Base-by-base conservation (phyloP, 192 early-diverging fungal genomes). In the Pilaira anomala region DNA sequence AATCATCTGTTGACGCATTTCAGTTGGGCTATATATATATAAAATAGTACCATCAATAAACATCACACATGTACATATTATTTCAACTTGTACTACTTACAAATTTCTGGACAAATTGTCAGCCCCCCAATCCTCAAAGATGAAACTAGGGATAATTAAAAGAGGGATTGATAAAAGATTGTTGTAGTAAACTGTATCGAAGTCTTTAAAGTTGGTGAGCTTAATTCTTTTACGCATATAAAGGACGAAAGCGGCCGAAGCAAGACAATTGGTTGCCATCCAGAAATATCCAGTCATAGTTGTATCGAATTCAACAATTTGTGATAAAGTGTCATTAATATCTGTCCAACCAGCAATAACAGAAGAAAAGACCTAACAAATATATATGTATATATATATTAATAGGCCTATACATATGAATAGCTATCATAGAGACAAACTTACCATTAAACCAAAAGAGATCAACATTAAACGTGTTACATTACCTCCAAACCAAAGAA, bases 101-200 rank as follows among this genome's bases (percentile, higher is more conserved):
- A 78, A 83, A 48, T 84, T 87, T 53, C 72, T 83, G 21, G 67
- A 64, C 45, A 83, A 65, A 60, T 89, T 85, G 18, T 80, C 78
- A 19, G 72, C 60, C 36, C 77, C 66, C 88, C 88, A 90, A 66
- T 90, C 81, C 51, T 90, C 90, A 62, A 88, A 80, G 5, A 84
- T 48, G 1, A 87, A 62, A 60, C 88, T 92, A 58, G 88, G 79
- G 12, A 85, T 66, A 5, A 89, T 52, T 73, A 87, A 84, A 14
- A 93, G 77, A 12, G 97, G 97, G 55, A 93, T 76, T 0, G 91
- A 90, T 24, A 98, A 78, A 33, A 95, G 66, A 66, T 96, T 98
- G 86, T 99, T 99, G 76, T 94, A 98, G 71, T 89, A 98, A 13
- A 99, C 93, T 5, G 95, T 98, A 74, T 99, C 97, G 77, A 94